Base-by-base conservation (phyloP, 495 filamentous ascomycete genomes). In the Aspergillus mulundensis region DNA sequence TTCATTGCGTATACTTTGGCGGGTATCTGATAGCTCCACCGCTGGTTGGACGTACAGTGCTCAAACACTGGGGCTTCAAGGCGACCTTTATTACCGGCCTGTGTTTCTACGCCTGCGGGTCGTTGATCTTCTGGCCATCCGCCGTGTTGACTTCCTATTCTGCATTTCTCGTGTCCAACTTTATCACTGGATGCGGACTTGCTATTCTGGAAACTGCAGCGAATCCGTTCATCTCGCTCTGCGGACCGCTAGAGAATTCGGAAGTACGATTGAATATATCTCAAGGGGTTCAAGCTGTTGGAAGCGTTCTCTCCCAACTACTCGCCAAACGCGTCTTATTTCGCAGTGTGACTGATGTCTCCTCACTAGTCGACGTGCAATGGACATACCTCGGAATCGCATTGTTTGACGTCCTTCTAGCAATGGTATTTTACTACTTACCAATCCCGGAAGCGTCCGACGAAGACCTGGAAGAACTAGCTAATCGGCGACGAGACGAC, bases 381-480 rank as follows among this genome's bases (percentile, higher is more conserved):
- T 89, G 86, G 86, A 78, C 85, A 15, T 88, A 88, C 52, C 81
- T 89, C 5, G 85, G 81, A 36, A 87, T 87, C 47, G 77, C 83
- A 2, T 71, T 88, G 1, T 87, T 87, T 61, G 84, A 80, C 46
- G 73, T 87, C 15, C 64, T 85, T 7, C 73, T 89, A 1, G 86
- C 85, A 7, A 70, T 87, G 12, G 78, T 71, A 0, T 87, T 86
- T 65, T 85, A 81, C 57, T 88, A 88, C 61, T 66, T 86, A 0
- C 80, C 80, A 5, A 73, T 89, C 7, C 86, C 86, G 4, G 86
- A 88, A 69, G 84, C 84, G 4, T 81, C 82, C 1, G 86, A 88
- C 60, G 73, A 77, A 16, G 86, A 88, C 42, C 69, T 89, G 10
- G 74, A 84, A 56, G 76, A 79, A 48, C 60, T 82, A 18, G 77